phyloP scores from a whole-genome alignment of 2,329 filamentous ascomycete genomes.

The Fusarium ambrosium region DNA sequence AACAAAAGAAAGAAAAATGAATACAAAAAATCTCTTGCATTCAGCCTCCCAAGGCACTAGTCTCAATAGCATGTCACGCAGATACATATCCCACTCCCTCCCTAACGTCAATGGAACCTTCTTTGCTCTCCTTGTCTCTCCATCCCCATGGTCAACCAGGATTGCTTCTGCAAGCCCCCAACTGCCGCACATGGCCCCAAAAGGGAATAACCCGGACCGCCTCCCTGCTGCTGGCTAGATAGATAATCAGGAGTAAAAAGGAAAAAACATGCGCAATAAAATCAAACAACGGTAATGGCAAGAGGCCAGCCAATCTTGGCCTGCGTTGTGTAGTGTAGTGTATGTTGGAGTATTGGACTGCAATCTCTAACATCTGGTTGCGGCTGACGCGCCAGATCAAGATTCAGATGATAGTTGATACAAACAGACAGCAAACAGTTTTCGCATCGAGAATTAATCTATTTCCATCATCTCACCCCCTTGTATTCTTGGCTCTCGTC shows the following conservation, averaged over 20 bases:
- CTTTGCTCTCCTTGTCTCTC: background rate
- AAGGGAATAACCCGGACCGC: constrained; percentile 7
- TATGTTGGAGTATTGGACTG: background rate
- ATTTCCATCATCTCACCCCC: background rate
- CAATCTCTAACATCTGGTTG: background rate
- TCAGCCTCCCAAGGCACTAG: constrained; percentile 2
- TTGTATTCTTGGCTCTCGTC: background rate
- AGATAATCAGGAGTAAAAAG: constrained; percentile 7
- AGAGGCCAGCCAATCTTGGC: background rate
- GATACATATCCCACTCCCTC: background rate
- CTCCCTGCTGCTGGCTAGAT: background rate
- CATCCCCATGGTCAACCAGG: constrained; percentile 7
- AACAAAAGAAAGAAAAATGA: background rate
- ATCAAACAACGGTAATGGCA: background rate
- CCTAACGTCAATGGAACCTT: background rate
- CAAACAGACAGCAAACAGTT: background rate
- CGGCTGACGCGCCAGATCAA: constrained; percentile 1
- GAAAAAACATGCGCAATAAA: constrained; percentile 6
- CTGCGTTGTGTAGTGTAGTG: background rate
- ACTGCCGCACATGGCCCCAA: constrained; percentile 7
- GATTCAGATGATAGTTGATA: background rate
- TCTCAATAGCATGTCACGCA: constrained; percentile 13
- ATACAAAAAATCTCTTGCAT: background rate
- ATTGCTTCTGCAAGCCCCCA: constrained; percentile 4
- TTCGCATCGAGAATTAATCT: background rate